Evolutionary conservation across 768 basidiomycete species (phyloP).

Genomic region (Coprinellus micaceus): DNA sequence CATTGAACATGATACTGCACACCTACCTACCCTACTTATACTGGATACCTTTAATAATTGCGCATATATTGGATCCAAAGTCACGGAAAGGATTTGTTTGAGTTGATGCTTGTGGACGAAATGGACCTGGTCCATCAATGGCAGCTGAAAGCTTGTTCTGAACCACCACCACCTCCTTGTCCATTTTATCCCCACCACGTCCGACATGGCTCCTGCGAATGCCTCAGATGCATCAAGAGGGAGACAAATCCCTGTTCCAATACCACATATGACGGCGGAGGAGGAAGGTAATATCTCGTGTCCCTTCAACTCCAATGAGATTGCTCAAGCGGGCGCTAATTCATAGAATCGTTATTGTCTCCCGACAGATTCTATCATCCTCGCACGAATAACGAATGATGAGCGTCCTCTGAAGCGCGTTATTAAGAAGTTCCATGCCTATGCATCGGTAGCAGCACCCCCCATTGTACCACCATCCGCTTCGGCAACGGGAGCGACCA

Average conservation of each 20-base stretch:
- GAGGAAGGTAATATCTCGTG: constrained; percentile 51
- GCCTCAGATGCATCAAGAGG: not conserved
- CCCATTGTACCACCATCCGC: constrained; percentile 34
- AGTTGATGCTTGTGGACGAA: not conserved
- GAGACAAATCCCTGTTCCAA: constrained; percentile 12
- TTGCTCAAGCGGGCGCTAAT: constrained; percentile 23
- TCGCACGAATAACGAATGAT: constrained; percentile 77
- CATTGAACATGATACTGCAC: not conserved
- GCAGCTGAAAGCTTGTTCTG: not conserved
- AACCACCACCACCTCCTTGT: not conserved
- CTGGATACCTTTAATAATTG: not conserved
- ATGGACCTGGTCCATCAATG: not conserved
- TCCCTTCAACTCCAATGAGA: not conserved
- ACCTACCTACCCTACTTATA: not conserved
- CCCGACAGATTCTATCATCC: constrained; percentile 68
- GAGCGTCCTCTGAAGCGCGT: constrained; percentile 75
- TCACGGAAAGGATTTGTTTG: too few species aligned
- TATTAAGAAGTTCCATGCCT: constrained; percentile 78
- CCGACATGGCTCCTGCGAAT: not conserved
- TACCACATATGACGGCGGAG: constrained; percentile 51
- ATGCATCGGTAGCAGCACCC: constrained; percentile 54
- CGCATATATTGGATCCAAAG: not conserved
- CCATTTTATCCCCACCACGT: not conserved
- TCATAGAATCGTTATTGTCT: constrained; percentile 7
- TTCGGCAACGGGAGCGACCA: constrained; percentile 22